Conservation (phyloP, 2,329 filamentous ascomycete species). For the Malbranchea zuffiana region DNA sequence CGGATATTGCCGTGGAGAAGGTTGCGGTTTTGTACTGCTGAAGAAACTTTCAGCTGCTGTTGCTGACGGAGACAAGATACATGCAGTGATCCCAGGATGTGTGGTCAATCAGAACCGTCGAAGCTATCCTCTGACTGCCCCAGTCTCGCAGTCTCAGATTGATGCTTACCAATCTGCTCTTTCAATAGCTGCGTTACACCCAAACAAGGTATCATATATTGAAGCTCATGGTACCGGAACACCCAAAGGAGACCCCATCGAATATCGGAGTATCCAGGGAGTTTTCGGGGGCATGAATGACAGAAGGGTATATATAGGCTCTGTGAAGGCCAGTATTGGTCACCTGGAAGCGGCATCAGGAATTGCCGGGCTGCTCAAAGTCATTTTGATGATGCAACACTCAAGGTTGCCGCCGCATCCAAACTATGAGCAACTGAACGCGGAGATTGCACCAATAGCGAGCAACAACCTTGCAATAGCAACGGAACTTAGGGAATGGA, state of each 20-base stretch:
- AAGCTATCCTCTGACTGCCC: conserved; percentile 14
- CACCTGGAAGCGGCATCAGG: conserved; percentile 28
- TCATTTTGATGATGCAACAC: conserved; percentile 23
- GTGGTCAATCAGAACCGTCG: conserved; percentile 35
- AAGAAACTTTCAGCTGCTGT: conserved; percentile 34
- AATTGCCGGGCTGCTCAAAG: conserved; percentile 22
- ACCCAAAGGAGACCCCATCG: conserved; percentile 23
- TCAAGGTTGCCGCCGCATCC: conserved; percentile 20
- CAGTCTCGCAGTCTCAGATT: conserved; percentile 4
- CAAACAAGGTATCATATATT: conserved; percentile 15
- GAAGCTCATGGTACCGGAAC: conserved; percentile 29
- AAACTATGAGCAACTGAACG: conserved; percentile 18
- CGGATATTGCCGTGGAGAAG: conserved; percentile 39
- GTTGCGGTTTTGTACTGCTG: conserved; percentile 28
- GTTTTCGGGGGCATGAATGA: conserved; percentile 16
- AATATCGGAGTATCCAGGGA: conserved; percentile 20
- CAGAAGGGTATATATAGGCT: conserved; percentile 19
- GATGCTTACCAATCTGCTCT: conserved; percentile 2
- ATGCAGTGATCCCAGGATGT: conserved; percentile 31
- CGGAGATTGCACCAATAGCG: conserved; percentile 5
- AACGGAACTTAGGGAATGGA: conserved; percentile 1
- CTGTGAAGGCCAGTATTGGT: conserved; percentile 27
- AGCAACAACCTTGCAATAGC: conserved; percentile 1
- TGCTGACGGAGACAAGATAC: conserved; percentile 31
- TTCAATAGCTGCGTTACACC: conserved; percentile 3